A percentile compares a stretch with the other conserved stretches of the same genome.
Evolutionary conservation across 208 protist genomes (phyloP).

Genomic region (Naegleria lovaniensis): DNA sequence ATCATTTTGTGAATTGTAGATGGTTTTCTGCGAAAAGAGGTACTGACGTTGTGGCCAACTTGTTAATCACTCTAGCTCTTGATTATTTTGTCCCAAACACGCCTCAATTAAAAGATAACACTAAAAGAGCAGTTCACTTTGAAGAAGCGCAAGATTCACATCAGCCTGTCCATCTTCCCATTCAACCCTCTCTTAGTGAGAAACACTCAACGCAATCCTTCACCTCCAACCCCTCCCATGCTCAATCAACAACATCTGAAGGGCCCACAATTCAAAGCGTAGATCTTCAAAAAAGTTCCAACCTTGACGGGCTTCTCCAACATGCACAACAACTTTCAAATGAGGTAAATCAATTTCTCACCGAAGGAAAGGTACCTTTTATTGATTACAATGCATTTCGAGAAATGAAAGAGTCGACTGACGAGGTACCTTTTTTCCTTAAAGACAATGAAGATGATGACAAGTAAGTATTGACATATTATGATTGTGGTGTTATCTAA

Average conservation of each 20-base stretch:
- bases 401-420: neutral
- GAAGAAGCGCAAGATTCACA: too few species aligned
- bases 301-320: neutral
- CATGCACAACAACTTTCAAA: neutral
- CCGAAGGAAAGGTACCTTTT: neutral
- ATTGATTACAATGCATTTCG: neutral
- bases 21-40: neutral
- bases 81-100: neutral
- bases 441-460: neutral
- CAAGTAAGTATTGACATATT: neutral
- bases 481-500: neutral
- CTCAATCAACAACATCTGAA: neutral
- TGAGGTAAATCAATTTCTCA: neutral
- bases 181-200: too few species aligned
- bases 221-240: too few species aligned
- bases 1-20: neutral
- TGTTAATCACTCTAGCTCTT: neutral
- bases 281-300: neutral
- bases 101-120: neutral
- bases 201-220: too few species aligned
- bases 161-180: too few species aligned
- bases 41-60: neutral
- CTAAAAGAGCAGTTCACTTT: neutral
- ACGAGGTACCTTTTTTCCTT: neutral
- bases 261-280: neutral